A percentile compares a stretch with the other conserved stretches of the same genome.
These are phyloP conservation scores for Myxozyma vanderwaltii DNA, from an alignment of 805 yeast genomes.

Conservation along the genomic window DNA sequence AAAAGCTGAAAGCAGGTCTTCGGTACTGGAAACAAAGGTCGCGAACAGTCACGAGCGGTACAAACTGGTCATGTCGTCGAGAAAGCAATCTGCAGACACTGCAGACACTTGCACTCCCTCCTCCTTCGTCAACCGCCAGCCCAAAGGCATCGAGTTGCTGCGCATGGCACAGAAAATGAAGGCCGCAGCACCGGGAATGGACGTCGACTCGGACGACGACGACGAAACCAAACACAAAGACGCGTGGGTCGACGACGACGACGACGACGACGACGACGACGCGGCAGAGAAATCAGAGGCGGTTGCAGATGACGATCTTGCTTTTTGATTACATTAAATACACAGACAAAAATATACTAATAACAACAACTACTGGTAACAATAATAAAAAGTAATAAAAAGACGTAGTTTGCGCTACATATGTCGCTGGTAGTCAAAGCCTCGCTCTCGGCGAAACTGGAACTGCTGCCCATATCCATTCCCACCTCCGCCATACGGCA, in stretches of 20 bases:
- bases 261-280: conserved; percentile 9
- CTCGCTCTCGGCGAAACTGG: conserved; percentile 2
- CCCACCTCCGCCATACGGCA: conserved; percentile 8
- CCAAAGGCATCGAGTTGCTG: conserved; percentile 5
- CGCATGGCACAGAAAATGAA: conserved; percentile 11
- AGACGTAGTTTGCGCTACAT: no score
- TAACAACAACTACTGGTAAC: no score
- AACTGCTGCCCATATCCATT: conserved; percentile 13
- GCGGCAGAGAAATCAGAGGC: not conserved
- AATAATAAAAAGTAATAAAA: no score
- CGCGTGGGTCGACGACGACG: conserved; percentile 29
- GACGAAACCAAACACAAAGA: conserved; percentile 10
- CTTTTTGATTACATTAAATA: no score
- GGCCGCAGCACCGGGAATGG: conserved; percentile 17
- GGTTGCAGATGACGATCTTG: conserved; percentile 6
- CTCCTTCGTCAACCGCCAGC: not conserved
- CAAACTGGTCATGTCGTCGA: not conserved
- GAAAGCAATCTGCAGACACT: not conserved
- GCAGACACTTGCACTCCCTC: no score
- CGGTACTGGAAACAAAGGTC: conserved; percentile 6
- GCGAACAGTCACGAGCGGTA: conserved; percentile 13
- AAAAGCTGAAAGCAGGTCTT: conserved; percentile 3
- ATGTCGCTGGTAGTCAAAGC: conserved; percentile 2
- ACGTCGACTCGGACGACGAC: conserved; percentile 12
- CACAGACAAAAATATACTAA: no score